Evolutionary conservation across 208 protist species (phyloP), one percentile per base, ranked within the genome.

Genomic region (Spongospora subterranea): DNA sequence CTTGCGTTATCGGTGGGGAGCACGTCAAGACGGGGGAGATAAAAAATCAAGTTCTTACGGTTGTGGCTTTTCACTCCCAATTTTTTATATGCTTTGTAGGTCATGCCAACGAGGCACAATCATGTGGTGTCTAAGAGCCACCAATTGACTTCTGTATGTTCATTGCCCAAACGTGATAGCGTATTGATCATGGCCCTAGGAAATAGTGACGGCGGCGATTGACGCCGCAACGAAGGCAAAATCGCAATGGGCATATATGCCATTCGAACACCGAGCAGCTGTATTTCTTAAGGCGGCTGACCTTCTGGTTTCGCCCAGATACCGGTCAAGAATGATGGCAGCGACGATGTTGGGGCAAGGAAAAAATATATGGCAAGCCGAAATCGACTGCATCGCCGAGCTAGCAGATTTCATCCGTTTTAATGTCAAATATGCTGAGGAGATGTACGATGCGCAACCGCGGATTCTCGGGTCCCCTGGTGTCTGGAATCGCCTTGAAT

Each of bases 321-420:
- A 91, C 50, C 90, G 90, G n/a, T 92, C 11, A 17, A 13, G 35
- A 0, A 43, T 92, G 77, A 71, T 32, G 45, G 97, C 97, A 0
- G 95, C 96, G 24, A 98, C 97, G 13, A 98, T 99, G 97, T 92
- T 99, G 0, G 97, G 97, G 40, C 97, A 98, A 95, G 95, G 95
- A 92, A 99, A 99, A 94, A 99, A 96, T 92, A 94, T 98, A 45
- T 98, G 95, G 94, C 98, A 99, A 94, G 97, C 97, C 0, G 98
- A 99, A 92, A 99, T 99, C 93, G 98, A 99, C 94, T 95, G 95
- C 46, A 93, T 97, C 53, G 96, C 95, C 0, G 98, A 99, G 94
- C 89, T 95, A 0, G 97, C 96, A 88, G 98, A 99, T 93, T 99
- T 99, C 92, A 96, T 97, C 0, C 94, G 97, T 43, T 99, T 98